These are phyloP conservation scores for Elongisporangium anandrum DNA, from an alignment of 352 stramenopile species.

Conservation along the genomic window DNA sequence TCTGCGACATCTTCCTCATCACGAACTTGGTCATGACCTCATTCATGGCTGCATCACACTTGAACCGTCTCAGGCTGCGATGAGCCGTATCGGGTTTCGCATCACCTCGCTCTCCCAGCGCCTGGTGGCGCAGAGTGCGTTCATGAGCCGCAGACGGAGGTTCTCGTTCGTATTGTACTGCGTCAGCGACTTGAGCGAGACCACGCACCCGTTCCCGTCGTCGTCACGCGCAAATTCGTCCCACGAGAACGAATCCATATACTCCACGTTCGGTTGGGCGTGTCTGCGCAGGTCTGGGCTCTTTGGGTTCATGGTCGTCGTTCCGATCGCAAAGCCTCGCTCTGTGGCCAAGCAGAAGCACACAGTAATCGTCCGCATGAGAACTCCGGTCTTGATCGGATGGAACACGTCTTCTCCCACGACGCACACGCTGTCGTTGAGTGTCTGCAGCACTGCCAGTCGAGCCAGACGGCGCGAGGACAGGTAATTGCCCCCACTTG, in stretches of 20 bases:
- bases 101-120: slow-evolving; percentile 54
- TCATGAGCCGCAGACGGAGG: slow-evolving; percentile 45
- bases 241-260: slow-evolving; percentile 48
- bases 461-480: slow-evolving; percentile 21
- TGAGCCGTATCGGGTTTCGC: neutral
- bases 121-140: slow-evolving; percentile 45
- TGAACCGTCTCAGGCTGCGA: neutral
- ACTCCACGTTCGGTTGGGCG: slow-evolving; percentile 11
- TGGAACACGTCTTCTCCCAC: slow-evolving; percentile 37
- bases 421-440: slow-evolving; percentile 49
- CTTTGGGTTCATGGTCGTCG: slow-evolving; percentile 54
- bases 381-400: slow-evolving; percentile 35
- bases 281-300: slow-evolving; percentile 24
- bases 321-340: slow-evolving; percentile 52
- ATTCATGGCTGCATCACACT: no score
- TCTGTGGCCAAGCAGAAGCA: slow-evolving; percentile 45
- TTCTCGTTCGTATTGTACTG: slow-evolving; percentile 62
- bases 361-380: slow-evolving; percentile 40
- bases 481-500: no score
- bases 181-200: slow-evolving; percentile 43
- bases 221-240: slow-evolving; percentile 38
- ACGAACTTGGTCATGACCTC: no score
- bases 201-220: slow-evolving; percentile 35
- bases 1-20: slow-evolving; percentile 86
- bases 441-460: slow-evolving; percentile 35